Percentiles rank a stretch among this genome's conserved stretches.
These are phyloP conservation scores for Theobroma cacao DNA, from an alignment of 345 rosid species.

Conservation along the genomic window DNA sequence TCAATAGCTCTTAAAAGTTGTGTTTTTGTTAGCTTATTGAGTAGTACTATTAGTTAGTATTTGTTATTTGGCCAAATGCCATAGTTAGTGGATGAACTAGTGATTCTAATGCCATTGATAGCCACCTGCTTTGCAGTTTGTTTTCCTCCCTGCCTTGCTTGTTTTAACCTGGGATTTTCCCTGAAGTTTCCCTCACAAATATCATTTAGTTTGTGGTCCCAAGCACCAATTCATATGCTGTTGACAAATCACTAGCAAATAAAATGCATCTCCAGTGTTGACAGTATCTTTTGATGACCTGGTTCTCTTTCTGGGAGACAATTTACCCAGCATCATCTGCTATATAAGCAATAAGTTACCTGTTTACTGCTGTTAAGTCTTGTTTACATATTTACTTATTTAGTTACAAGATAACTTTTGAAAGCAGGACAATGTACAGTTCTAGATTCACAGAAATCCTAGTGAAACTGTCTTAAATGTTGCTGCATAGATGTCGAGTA, in stretches of 20 bases:
- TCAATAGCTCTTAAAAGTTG: not conserved
- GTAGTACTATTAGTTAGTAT: not conserved
- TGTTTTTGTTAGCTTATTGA: not conserved
- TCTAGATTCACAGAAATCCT: not conserved
- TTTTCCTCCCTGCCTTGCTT: not conserved
- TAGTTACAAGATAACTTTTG: not conserved
- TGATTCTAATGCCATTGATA: not conserved
- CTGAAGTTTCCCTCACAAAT: slow-evolving; percentile 6
- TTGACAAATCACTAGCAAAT: not conserved
- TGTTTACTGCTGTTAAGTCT: not conserved
- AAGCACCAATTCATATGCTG: not conserved
- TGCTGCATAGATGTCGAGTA: not conserved
- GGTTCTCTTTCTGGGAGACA: not conserved
- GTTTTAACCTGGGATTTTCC: slow-evolving; percentile 11
- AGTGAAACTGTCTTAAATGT: not conserved
- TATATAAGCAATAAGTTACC: not conserved
- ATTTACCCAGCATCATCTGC: not conserved
- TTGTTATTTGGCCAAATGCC: not conserved
- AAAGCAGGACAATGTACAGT: not conserved
- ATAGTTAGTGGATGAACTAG: not conserved
- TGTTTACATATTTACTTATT: not conserved
- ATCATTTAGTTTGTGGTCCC: not conserved
- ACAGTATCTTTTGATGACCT: not conserved
- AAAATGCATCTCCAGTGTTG: not conserved
- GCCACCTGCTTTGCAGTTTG: not conserved